These are phyloP conservation scores for Omphalea diandra DNA, from an alignment of 441 rosid species.

Conservation along the genomic window DNA sequence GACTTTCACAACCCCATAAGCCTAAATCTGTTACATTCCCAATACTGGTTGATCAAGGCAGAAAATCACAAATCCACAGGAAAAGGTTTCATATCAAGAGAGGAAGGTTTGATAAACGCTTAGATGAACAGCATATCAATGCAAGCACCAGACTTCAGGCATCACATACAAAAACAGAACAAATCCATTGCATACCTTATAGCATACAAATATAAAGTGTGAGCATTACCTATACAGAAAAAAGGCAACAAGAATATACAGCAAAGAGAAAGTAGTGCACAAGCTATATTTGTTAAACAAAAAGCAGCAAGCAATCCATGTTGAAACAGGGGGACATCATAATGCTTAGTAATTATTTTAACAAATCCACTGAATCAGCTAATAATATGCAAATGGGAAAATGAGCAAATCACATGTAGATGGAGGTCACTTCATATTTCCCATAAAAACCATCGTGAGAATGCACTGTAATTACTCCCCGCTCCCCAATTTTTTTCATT, in stretches of 20 bases:
- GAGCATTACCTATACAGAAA: slow-evolving; percentile 1
- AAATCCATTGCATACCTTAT: too few species aligned
- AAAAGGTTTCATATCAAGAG: background rate
- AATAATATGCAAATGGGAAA: too few species aligned
- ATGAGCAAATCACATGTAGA: too few species aligned
- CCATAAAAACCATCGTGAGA: background rate
- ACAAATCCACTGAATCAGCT: too few species aligned
- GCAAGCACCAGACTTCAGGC: background rate
- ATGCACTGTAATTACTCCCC: background rate
- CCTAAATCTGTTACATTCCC: background rate
- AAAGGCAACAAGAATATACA: background rate
- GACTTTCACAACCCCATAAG: background rate
- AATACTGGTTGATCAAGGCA: slow-evolving; percentile 5
- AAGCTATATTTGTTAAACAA: background rate
- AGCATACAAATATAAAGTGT: background rate
- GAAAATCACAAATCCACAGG: background rate
- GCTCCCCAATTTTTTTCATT: background rate
- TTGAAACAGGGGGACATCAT: background rate
- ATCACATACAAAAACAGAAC: too few species aligned
- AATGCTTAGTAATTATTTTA: background rate
- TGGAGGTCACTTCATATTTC: slow-evolving; percentile 9
- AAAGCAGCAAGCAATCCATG: background rate
- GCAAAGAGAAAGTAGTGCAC: background rate
- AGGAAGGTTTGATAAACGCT: background rate
- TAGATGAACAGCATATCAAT: background rate